Evolutionary conservation across 176 grass and related monocot genomes (phyloP).

Genomic region (Triticum timopheevii): DNA sequence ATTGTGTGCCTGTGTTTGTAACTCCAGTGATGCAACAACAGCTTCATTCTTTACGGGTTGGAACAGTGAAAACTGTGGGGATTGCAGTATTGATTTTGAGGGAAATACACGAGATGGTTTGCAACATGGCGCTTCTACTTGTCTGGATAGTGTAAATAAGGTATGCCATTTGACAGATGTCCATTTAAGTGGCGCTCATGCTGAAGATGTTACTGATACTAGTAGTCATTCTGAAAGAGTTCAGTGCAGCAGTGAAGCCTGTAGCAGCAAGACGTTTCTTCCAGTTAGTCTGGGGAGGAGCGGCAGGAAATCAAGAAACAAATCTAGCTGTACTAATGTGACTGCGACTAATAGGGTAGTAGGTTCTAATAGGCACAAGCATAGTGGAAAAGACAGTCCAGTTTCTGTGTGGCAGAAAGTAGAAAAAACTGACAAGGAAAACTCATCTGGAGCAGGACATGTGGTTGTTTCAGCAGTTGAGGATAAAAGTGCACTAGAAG

Average conservation of each 20-base stretch:
- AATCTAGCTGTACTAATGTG: slow-evolving; percentile 17
- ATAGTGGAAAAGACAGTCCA: slow-evolving; percentile 37
- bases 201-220: slow-evolving; percentile 37
- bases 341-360: slow-evolving; percentile 25
- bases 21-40: not conserved
- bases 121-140: not conserved
- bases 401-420: slow-evolving; percentile 58
- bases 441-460: slow-evolving; percentile 27
- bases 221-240: slow-evolving; percentile 34
- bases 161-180: slow-evolving; percentile 4
- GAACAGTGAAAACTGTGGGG: slow-evolving; percentile 23
- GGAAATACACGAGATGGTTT: slow-evolving; percentile 18
- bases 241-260: slow-evolving; percentile 46
- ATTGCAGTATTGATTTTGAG: slow-evolving; percentile 8
- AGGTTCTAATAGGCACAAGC: slow-evolving; percentile 23
- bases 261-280: slow-evolving; percentile 43
- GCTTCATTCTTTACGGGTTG: slow-evolving; percentile 18
- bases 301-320: slow-evolving; percentile 26
- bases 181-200: slow-evolving; percentile 7
- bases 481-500: slow-evolving; percentile 22
- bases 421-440: slow-evolving; percentile 30
- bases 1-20: slow-evolving; percentile 14
- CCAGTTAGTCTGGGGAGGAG: slow-evolving; percentile 33
- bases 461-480: slow-evolving; percentile 6
- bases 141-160: not conserved